These are phyloP conservation scores for Neonectria faginata DNA, from an alignment of 2,329 filamentous ascomycete genomes.

Conservation along the genomic window DNA sequence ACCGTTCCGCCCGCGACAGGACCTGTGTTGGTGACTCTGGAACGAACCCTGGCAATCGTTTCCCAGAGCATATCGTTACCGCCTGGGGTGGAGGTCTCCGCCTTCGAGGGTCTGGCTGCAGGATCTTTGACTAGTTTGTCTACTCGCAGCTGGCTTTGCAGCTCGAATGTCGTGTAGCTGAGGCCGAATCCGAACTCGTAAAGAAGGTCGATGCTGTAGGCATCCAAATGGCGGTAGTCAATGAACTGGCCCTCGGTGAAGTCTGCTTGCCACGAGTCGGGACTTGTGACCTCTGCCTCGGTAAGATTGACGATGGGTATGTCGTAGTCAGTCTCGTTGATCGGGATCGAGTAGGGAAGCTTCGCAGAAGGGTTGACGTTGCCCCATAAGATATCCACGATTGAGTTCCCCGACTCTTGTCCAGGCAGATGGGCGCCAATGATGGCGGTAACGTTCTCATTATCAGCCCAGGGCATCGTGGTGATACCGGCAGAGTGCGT, in stretches of 20 bases:
- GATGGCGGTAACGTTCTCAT: conserved; percentile 9
- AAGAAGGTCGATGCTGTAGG: conserved; percentile 65
- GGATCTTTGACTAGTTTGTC: not conserved
- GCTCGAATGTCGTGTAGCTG: conserved; percentile 72
- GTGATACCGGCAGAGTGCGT: conserved; percentile 7
- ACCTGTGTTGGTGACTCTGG: conserved; percentile 63
- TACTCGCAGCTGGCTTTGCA: conserved; percentile 36
- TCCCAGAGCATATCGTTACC: conserved; percentile 62
- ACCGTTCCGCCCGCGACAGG: conserved; percentile 59
- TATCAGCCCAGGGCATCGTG: conserved; percentile 14
- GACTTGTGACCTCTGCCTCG: conserved; percentile 24
- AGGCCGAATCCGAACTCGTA: conserved; percentile 77
- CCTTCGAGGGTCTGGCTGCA: conserved; percentile 50
- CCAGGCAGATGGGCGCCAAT: conserved; percentile 10
- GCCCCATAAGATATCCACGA: conserved; percentile 12
- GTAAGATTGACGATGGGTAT: conserved; percentile 37
- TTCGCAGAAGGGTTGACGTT: conserved; percentile 11
- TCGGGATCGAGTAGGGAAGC: not conserved
- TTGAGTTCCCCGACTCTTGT: conserved; percentile 17
- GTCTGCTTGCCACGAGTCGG: conserved; percentile 52
- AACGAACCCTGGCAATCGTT: conserved; percentile 57
- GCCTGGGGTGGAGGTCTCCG: not conserved
- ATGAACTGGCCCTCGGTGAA: conserved; percentile 74
- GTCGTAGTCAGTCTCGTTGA: conserved; percentile 58
- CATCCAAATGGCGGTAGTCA: conserved; percentile 74